Conservation (phyloP, 257 asterid species). For the Petunia axillaris region DNA sequence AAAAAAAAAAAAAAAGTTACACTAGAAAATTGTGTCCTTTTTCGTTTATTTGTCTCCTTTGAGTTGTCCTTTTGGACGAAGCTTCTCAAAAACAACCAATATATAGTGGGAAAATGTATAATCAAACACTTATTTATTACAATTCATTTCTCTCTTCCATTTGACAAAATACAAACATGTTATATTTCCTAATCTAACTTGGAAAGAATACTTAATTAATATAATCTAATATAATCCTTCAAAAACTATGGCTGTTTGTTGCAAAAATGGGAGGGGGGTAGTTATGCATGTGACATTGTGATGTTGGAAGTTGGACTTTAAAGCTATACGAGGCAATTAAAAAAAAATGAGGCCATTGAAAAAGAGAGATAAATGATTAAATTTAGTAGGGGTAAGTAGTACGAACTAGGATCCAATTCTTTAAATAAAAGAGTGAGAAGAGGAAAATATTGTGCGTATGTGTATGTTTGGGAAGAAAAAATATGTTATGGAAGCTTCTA, state of each 20-base stretch:
- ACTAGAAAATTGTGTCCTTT: background rate
- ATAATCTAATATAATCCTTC: background rate
- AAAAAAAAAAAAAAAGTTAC: background rate
- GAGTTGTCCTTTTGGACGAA: conserved; percentile 2
- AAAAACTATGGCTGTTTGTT: background rate
- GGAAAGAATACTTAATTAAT: background rate
- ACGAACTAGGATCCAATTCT: background rate
- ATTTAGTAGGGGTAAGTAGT: background rate
- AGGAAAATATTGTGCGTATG: conserved; percentile 2
- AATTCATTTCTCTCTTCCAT: background rate
- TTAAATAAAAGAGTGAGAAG: background rate
- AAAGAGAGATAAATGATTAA: background rate
- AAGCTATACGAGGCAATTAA: background rate
- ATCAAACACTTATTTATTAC: too few species aligned
- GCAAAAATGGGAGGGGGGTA: background rate
- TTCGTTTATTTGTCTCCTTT: background rate
- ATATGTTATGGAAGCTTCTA: conserved; percentile 66
- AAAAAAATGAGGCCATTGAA: background rate
- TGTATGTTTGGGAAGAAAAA: conserved; percentile 9
- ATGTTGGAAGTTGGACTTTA: conserved; percentile 15
- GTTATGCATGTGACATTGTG: conserved; percentile 24
- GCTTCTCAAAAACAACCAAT: background rate
- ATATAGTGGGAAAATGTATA: too few species aligned
- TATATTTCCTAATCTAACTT: background rate
- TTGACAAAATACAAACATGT: too few species aligned